A percentile compares a stretch with the other conserved stretches of the same genome.
Conservation (phyloP, 2,329 filamentous ascomycete genomes). For the Sporothrix globosa region DNA sequence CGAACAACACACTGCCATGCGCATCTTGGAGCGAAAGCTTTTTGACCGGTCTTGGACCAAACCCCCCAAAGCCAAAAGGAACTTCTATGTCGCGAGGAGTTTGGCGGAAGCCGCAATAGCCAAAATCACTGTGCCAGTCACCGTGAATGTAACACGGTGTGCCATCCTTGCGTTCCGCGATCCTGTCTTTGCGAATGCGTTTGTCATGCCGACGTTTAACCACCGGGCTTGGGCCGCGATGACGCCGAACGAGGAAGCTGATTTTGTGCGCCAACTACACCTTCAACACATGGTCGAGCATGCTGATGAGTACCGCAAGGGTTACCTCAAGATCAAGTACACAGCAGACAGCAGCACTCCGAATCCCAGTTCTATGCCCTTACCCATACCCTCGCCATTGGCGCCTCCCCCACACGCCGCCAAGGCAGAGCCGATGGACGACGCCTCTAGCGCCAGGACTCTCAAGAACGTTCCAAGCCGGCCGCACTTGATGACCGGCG, state of each 20-base stretch:
- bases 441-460: background rate
- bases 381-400: background rate
- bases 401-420: background rate
- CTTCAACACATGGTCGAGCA: background rate
- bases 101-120: background rate
- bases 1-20: background rate
- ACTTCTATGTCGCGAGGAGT: background rate
- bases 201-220: background rate
- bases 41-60: conserved; percentile 13
- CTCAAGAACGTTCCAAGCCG: background rate
- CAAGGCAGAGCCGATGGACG: conserved; percentile 11
- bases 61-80: background rate
- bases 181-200: background rate
- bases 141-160: background rate
- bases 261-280: background rate
- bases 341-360: background rate
- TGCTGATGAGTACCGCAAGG: background rate
- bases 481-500: background rate
- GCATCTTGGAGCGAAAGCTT: conserved; percentile 24
- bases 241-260: background rate
- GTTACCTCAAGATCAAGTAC: background rate
- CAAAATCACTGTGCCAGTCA: background rate
- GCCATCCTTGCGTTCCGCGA: conserved; percentile 16
- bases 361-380: background rate
- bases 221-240: background rate